Percentiles rank a stretch among this genome's conserved stretches.
These are phyloP conservation scores for Trebouxia sp. DNA, from an alignment of 139 green algal species.

Conservation along the genomic window DNA sequence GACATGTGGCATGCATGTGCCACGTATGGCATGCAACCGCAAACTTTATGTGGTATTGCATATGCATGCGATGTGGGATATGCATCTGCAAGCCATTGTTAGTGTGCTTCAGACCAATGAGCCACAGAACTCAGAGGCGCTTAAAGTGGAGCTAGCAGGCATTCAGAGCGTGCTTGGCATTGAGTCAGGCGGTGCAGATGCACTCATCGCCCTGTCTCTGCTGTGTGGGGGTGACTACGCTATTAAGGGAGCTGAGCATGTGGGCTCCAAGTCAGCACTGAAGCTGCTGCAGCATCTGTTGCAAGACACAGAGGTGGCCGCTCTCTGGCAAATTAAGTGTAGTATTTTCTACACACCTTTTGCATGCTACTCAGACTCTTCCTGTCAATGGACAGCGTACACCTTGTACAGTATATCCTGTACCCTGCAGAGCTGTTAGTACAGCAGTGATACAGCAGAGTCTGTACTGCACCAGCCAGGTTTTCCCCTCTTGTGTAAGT, in stretches of 20 bases:
- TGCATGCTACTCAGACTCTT: no score
- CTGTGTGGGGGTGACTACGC: constrained; percentile 48
- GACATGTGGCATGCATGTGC: no score
- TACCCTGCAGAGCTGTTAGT: no score
- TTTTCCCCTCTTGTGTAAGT: no score
- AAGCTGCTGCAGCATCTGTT: constrained; percentile 32
- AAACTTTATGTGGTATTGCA: background rate
- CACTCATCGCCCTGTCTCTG: constrained; percentile 38
- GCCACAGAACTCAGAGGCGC: constrained; percentile 31
- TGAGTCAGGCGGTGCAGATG: constrained; percentile 11
- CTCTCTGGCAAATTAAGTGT: no score
- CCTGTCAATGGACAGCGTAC: no score
- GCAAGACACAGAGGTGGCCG: background rate
- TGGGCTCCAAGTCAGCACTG: constrained; percentile 31
- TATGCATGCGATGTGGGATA: background rate
- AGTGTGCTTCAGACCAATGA: constrained; percentile 20
- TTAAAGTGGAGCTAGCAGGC: background rate
- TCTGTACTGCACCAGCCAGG: no score
- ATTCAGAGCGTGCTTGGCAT: constrained; percentile 41
- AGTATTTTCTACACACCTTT: background rate
- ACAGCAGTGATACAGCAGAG: no score
- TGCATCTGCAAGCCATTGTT: background rate
- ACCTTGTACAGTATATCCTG: no score
- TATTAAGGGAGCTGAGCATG: constrained; percentile 37
- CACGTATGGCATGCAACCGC: background rate